These are phyloP conservation scores for Harringtonia lauricola DNA, from an alignment of 2,329 filamentous ascomycete species.

Conservation along the genomic window DNA sequence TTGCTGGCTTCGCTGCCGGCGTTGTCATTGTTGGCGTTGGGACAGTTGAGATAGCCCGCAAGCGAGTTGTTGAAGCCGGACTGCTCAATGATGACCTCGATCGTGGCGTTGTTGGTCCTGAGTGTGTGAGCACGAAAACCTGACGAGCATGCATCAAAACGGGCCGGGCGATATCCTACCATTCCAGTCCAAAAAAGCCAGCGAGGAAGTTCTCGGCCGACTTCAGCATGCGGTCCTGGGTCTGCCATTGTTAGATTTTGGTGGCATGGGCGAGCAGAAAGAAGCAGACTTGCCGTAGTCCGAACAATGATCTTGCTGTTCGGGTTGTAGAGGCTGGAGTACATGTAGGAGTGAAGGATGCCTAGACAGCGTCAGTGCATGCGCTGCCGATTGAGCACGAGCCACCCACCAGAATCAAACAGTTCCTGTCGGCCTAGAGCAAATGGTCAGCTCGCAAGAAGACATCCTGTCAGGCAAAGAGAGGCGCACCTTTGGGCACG, in stretches of 20 bases:
- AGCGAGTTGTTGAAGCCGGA: conserved; percentile 58
- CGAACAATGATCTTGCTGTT: conserved; percentile 62
- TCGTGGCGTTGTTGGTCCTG: conserved; percentile 56
- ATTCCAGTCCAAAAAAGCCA: conserved; percentile 68
- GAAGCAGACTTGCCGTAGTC: conserved; percentile 39
- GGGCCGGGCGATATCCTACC: conserved; percentile 23
- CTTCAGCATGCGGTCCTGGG: conserved; percentile 68
- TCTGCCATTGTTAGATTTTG: conserved; percentile 23
- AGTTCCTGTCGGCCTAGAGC: conserved; percentile 53
- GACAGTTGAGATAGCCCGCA: conserved; percentile 55
- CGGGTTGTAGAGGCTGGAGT: conserved; percentile 59
- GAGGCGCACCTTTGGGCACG: conserved; percentile 43
- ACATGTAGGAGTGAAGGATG: conserved; percentile 61
- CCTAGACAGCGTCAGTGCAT: conserved; percentile 24
- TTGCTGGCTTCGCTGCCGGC: conserved; percentile 41
- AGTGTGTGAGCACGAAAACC: background rate
- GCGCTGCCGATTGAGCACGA: too few species aligned
- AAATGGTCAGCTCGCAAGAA: background rate
- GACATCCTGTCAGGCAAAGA: background rate
- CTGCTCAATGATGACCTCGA: conserved; percentile 61
- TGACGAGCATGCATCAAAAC: too few species aligned
- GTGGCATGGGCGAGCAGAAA: background rate
- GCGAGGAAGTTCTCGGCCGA: conserved; percentile 69
- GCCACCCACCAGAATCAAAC: conserved; percentile 44
- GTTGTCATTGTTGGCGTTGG: conserved; percentile 42